Base-by-base conservation (phyloP, 2,329 filamentous ascomycete species). In the Orbilia brochopaga region DNA sequence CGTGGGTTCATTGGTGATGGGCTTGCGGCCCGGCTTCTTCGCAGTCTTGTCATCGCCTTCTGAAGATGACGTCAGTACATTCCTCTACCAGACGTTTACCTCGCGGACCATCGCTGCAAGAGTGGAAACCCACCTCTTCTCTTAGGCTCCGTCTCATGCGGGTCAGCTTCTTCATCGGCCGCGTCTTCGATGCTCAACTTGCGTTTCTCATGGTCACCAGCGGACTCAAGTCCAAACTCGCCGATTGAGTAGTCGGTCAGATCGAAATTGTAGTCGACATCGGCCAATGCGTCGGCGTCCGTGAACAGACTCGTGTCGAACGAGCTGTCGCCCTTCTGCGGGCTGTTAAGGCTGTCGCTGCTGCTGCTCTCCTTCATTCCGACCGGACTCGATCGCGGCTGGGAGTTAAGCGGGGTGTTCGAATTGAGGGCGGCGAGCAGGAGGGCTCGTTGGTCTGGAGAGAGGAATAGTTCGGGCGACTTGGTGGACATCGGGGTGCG, bases 21-120 rank as follows among this genome's bases (percentile, higher is more conserved):
- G 94, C 83, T 99, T 99, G 74, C 94, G 87, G 56, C 94, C 94
- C 2, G 94, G 93, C 82, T 97, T 99, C 86, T 97, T 97, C 23
- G 91, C 87, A 48, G 88, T 84, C 81, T 94, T 96, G 50, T 92
- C 91, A 63, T 91, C 88, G 87, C 80, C 96, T 92, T 70, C 90
- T 86, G 91, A 86, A 82, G 92, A 94, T 67, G 83, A 80, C 58
- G 63, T 75, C 58, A 75, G 74, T 73, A 69, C 40, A 57, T 57
- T 24, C 50, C 21, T 50, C 53, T 30, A 46, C 17, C 27, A 35
- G 53, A 23, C 24, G 62, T 62, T 50, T 50, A 70, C 65, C 65
- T 70, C 37, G 32, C 46, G 58, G 63, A 64, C 52, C 32, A 67
- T 48, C n/a, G 67, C 52, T 58, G 74, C 42, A 63, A 59, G 61